Evolutionary conservation across 2,329 filamentous ascomycete genomes (phyloP), one percentile per base, ranked within the genome.

Genomic region (Cryphonectria naterciae): DNA sequence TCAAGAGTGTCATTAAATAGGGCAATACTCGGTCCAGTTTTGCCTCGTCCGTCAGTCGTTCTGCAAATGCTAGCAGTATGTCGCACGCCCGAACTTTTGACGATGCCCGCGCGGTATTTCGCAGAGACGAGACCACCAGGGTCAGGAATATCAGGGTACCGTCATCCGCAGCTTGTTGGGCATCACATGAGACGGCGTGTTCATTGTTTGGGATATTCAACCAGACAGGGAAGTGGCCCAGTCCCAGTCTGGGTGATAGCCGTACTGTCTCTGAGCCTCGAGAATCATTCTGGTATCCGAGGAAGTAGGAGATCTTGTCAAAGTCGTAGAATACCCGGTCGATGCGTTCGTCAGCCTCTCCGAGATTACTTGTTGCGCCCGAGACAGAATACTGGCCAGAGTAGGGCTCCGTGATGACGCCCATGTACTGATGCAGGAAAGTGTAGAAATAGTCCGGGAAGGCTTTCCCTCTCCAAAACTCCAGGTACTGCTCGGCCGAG

Each of bases 361-460:
- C 92, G 67, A 95, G 85, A 77, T 95, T 97, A 74, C 88, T 89
- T 3, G 86, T 83, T 15, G 89, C 86, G 1, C 92, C 88, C 13
- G 91, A 91, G 58, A 93, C 87, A 15, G 91, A 88, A 67, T 88
- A 90, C 74, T 92, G 91, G 0, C 93, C 94, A 1, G 93, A 93
- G 0, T 92, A 93, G 0, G 95, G 92, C 78, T 98, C 94, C 4
- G 96, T 98, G 73, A 99, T 93, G 68, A 97, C 88, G 75, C 93
- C 93, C 94, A 99, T 98, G 78, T 99, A 97, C 77, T 98, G 95
- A 79, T 99, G 96, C 43, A 99, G 85, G 78, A 99, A 98, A 78
- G 90, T 97, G 84, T 98, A 98, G 77, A 99, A 99, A 81, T 99
- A 99, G 70, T 93, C 89, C 0, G 96, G 97, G 74, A 99, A 99